Percentiles rank a stretch among this genome's conserved stretches.
Conservation (phyloP, 176 grass and related monocot species). For the maize (Zea mays) region DNA sequence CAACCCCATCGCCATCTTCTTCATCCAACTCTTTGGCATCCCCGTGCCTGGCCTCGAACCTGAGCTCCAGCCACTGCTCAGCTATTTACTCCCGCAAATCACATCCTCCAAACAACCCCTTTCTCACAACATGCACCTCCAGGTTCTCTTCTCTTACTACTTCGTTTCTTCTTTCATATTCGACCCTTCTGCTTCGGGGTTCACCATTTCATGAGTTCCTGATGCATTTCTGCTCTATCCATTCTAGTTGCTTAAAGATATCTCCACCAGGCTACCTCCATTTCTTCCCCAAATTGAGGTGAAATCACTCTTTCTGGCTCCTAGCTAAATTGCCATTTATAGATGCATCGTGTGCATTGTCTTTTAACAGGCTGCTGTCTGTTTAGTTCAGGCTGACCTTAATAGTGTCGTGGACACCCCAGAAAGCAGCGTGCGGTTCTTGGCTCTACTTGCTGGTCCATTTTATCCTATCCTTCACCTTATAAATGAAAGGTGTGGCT, state of each 20-base stretch:
- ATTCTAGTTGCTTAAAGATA: conserved; percentile 88
- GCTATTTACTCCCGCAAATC: conserved; percentile 78
- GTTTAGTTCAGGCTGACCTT: conserved; percentile 73
- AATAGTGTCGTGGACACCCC: conserved; percentile 60
- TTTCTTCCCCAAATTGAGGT: conserved; percentile 98
- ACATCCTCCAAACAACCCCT: conserved; percentile 72
- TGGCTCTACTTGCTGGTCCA: conserved; percentile 89
- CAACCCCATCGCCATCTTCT: conserved; percentile 94
- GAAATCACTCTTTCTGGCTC: conserved; percentile 4
- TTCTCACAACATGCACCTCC: conserved; percentile 77
- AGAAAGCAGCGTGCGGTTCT: conserved; percentile 66
- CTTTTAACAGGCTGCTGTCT: conserved; percentile 13
- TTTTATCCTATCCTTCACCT: conserved; percentile 87
- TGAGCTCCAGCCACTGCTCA: conserved; percentile 80
- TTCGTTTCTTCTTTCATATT: conserved; percentile 5
- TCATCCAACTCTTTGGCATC: conserved; percentile 89
- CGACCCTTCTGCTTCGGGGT: neutral
- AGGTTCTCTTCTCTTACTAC: conserved; percentile 51
- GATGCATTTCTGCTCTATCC: conserved; percentile 25
- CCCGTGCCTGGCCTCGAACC: conserved; percentile 86
- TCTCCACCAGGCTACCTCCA: conserved; percentile 54
- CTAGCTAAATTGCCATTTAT: conserved; percentile 31
- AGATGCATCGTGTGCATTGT: neutral
- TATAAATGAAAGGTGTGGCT: conserved; percentile 73
- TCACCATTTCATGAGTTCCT: conserved; percentile 36